A percentile compares a stretch with the other conserved stretches of the same genome.
Evolutionary conservation across 108 stramenopile species (phyloP).

Genomic region (Conticribra guillardii): DNA sequence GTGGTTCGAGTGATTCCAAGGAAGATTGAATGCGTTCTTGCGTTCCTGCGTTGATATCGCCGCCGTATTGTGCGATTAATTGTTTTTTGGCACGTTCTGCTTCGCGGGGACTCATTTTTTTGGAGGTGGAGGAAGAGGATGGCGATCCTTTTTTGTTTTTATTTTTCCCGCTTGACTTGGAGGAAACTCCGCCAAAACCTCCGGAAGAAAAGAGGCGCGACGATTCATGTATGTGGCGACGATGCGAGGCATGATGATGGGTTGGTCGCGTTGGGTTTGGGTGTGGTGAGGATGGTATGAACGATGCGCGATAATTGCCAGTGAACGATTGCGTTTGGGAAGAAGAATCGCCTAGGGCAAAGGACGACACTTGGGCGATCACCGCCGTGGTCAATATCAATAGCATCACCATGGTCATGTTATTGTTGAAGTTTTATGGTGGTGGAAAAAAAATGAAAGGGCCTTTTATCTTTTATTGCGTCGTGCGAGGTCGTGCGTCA

Average conservation of each 20-base stretch:
- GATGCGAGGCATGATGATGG: background rate
- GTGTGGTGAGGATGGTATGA: background rate
- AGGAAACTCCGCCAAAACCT: conserved; percentile 24
- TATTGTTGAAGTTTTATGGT: no score
- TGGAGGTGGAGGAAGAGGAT: no score
- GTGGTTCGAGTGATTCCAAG: conserved; percentile 52
- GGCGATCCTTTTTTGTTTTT: conserved; percentile 7
- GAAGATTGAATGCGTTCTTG: conserved; percentile 53
- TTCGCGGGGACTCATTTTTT: conserved; percentile 34
- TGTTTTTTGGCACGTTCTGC: conserved; percentile 28
- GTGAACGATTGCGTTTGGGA: no score
- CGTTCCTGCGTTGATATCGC: conserved; percentile 63
- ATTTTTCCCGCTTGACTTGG: conserved; percentile 1
- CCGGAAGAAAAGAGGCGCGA: conserved; percentile 7
- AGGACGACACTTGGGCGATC: background rate
- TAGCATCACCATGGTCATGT: background rate
- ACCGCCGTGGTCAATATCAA: background rate
- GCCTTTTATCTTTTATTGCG: no score
- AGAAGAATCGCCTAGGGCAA: no score
- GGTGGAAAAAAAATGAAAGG: no score
- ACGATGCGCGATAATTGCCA: no score
- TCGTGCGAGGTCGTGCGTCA: no score
- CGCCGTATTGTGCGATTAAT: conserved; percentile 54
- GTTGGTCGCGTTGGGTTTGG: background rate
- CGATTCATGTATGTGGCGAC: no score